Conservation (phyloP, 1,284 basidiomycete species). For the Ganoderma lingzhi region DNA sequence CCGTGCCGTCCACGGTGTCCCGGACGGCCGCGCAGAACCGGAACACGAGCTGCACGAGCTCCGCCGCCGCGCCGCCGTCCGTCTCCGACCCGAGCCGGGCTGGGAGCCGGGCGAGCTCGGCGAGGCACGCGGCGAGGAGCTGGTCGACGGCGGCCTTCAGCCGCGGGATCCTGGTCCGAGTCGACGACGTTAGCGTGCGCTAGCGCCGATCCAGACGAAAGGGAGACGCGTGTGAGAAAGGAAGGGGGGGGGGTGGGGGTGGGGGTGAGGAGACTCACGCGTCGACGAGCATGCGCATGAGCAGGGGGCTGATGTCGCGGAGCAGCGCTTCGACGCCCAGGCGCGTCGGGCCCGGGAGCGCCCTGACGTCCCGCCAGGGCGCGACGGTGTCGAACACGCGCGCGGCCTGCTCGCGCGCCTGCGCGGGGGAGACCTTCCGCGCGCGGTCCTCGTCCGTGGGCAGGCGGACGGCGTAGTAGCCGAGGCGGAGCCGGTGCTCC, state of each 20-base stretch:
- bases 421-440: conserved; percentile 42
- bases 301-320: conserved; percentile 54
- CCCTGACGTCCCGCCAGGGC: conserved; percentile 57
- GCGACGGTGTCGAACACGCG: conserved; percentile 53
- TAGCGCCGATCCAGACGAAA: neutral
- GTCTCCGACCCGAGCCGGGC: conserved; percentile 34
- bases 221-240: neutral
- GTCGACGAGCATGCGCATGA: conserved; percentile 57
- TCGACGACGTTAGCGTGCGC: neutral
- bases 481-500: conserved; percentile 52
- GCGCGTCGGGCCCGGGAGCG: conserved; percentile 35
- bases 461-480: conserved; percentile 70
- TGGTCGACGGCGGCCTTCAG: conserved; percentile 49
- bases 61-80: conserved; percentile 47
- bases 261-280: conserved; percentile 51
- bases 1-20: conserved; percentile 45
- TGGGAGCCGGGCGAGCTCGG: conserved; percentile 52
- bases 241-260: too few relatives aligned
- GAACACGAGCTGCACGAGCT: conserved; percentile 52
- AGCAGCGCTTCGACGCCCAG: conserved; percentile 67
- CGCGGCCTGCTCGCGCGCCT: conserved; percentile 46
- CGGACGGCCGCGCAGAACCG: conserved; percentile 51
- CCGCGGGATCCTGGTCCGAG: conserved; percentile 52
- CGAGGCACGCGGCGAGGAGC: conserved; percentile 46
- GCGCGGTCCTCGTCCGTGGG: conserved; percentile 62